Conservation (phyloP, 257 asterid species). For the Gentiana macrophylla region DNA sequence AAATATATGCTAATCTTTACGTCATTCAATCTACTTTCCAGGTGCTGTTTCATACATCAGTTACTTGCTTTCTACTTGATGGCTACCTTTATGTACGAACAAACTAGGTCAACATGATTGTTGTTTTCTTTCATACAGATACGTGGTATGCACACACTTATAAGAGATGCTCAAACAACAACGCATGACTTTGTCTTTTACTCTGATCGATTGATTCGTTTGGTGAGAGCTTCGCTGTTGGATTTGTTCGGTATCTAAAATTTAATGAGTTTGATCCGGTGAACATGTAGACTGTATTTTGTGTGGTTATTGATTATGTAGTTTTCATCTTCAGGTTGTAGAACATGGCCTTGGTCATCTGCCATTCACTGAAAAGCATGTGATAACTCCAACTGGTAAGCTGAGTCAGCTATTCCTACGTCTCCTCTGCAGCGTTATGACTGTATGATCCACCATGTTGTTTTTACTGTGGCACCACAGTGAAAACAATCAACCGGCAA, state of each 20-base stretch:
- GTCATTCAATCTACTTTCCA: conserved; percentile 98
- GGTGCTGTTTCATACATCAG: conserved; percentile 32
- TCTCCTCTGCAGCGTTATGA: no score
- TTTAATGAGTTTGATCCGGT: neutral
- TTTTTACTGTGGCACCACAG: no score
- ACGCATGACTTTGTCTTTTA: conserved; percentile 91
- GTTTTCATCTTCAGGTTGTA: conserved; percentile 55
- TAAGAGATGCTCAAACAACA: conserved; percentile 91
- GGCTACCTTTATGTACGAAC: neutral
- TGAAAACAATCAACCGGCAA: no score
- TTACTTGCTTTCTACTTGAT: neutral
- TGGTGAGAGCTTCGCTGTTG: conserved; percentile 45
- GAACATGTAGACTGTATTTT: conserved; percentile 1
- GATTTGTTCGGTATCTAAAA: conserved; percentile 5
- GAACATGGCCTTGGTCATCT: conserved; percentile 99
- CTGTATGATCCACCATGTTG: no score
- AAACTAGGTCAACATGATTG: neutral
- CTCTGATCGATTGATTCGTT: conserved; percentile 83
- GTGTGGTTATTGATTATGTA: neutral
- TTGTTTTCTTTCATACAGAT: conserved; percentile 47
- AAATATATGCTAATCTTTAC: conserved; percentile 85
- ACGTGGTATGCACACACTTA: conserved; percentile 99
- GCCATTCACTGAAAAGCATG: conserved; percentile 97
- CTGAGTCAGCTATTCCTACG: conserved; percentile 1
- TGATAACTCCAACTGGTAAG: conserved; percentile 95